phyloP scores from a whole-genome alignment of 2,329 filamentous ascomycete genomes.

The Lasiodiplodia citricola region DNA sequence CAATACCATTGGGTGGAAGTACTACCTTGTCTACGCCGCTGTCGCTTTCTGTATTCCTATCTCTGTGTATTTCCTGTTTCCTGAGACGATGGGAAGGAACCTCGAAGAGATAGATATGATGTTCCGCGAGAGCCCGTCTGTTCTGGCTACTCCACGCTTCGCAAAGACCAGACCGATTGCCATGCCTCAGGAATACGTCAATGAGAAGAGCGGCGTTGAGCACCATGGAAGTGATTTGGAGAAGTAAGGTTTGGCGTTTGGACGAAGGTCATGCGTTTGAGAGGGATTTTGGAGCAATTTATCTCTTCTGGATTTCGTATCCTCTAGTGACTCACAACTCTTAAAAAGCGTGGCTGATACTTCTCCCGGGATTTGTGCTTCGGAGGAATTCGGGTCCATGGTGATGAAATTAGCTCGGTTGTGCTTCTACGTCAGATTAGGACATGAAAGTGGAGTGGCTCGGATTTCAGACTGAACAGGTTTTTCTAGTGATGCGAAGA shows the following conservation, averaged over 20 bases:
- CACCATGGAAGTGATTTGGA: slow-evolving; percentile 10
- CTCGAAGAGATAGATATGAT: slow-evolving; percentile 52
- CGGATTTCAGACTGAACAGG: no score
- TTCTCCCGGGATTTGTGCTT: no score
- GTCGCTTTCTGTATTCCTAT: slow-evolving; percentile 54
- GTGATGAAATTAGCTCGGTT: no score
- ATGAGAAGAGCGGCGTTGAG: slow-evolving; percentile 19
- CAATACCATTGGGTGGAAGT: slow-evolving; percentile 57
- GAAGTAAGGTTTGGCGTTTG: not conserved
- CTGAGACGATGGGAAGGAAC: slow-evolving; percentile 57
- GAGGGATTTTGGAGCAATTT: no score
- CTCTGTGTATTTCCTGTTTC: slow-evolving; percentile 53
- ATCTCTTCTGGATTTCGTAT: no score
- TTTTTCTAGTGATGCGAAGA: no score
- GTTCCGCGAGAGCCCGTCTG: slow-evolving; percentile 46
- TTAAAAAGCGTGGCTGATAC: no score
- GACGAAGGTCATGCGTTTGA: no score
- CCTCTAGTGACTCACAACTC: no score
- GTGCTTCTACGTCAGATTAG: no score
- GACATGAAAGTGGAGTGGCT: no score
- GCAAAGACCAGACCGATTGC: slow-evolving; percentile 18
- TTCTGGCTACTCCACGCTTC: slow-evolving; percentile 33
- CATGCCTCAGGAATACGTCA: slow-evolving; percentile 18
- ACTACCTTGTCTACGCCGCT: slow-evolving; percentile 58
- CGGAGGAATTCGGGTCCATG: no score